These are phyloP conservation scores for Pisolithus albus DNA, from an alignment of 768 basidiomycete species.

Conservation along the genomic window DNA sequence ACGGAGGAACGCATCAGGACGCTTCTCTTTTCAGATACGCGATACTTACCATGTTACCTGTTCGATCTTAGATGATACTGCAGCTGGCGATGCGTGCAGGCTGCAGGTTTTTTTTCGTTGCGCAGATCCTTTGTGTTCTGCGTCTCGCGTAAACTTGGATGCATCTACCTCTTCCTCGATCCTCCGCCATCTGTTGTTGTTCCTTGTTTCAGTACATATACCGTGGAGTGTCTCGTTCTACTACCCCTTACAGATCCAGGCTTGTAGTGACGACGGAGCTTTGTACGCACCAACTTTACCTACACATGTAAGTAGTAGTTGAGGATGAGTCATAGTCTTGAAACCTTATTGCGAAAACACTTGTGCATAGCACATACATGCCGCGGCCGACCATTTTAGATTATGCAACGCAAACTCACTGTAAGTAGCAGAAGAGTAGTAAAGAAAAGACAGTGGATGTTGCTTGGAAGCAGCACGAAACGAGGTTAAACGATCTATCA, in stretches of 20 bases:
- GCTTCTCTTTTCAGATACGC: background rate
- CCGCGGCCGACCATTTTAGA: too few species aligned
- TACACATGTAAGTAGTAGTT: too few species aligned
- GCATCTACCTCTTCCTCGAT: background rate
- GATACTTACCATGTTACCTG: background rate
- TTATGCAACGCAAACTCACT: too few species aligned
- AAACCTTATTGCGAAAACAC: too few species aligned
- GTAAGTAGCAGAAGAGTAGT: background rate
- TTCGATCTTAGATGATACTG: background rate
- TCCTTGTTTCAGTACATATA: too few species aligned
- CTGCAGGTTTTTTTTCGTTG: background rate
- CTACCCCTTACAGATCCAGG: too few species aligned
- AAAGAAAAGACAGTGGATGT: background rate
- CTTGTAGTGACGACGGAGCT: too few species aligned
- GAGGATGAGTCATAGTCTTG: too few species aligned
- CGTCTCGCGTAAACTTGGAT: background rate
- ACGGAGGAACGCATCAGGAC: background rate
- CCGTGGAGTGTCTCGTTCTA: too few species aligned
- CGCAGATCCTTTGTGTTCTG: background rate
- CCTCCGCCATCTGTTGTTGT: background rate
- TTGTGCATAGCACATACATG: too few species aligned
- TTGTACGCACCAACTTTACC: too few species aligned
- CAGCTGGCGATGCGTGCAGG: background rate
- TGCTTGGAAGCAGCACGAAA: background rate
- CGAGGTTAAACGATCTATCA: constrained; percentile 23